Conservation (phyloP, 1,284 basidiomycete genomes). For the Bjerkandera adusta region DNA sequence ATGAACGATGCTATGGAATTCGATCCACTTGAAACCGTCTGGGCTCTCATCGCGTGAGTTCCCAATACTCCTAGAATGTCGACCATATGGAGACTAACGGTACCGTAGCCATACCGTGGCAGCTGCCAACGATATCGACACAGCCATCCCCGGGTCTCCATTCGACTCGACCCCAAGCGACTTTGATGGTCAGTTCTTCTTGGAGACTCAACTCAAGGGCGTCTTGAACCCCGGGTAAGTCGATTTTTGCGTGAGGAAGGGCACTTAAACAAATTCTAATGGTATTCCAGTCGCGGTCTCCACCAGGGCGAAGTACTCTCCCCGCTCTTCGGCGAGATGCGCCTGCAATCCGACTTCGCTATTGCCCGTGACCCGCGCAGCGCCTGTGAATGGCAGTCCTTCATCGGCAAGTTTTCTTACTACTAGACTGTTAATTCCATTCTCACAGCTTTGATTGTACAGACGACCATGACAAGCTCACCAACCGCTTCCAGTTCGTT, state of each 20-base stretch:
- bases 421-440: background rate
- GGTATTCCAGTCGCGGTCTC: slow-evolving; percentile 33
- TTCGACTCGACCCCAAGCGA: slow-evolving; percentile 9
- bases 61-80: slow-evolving; percentile 18
- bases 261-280: too few species aligned
- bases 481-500: slow-evolving; percentile 5
- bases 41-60: slow-evolving; percentile 32
- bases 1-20: slow-evolving; percentile 39
- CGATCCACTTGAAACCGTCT: slow-evolving; percentile 38
- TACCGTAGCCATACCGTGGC: slow-evolving; percentile 19
- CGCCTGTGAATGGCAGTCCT: slow-evolving; percentile 34
- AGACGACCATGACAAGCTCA: slow-evolving; percentile 7
- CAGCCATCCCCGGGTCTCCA: slow-evolving; percentile 20
- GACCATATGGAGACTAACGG: background rate
- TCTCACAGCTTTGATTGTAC: background rate
- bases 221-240: slow-evolving; percentile 17
- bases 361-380: slow-evolving; percentile 33
- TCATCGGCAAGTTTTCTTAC: slow-evolving; percentile 28
- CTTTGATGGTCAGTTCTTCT: slow-evolving; percentile 8
- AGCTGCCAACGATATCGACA: slow-evolving; percentile 25
- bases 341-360: slow-evolving; percentile 37
- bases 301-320: slow-evolving; percentile 35
- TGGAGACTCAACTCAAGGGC: slow-evolving; percentile 20
- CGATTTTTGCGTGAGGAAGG: too few species aligned
- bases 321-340: slow-evolving; percentile 36